A percentile compares a stretch with the other conserved stretches of the same genome.
phyloP scores from a whole-genome alignment of 352 stramenopile species.

The Globisporangium cystogenes region DNA sequence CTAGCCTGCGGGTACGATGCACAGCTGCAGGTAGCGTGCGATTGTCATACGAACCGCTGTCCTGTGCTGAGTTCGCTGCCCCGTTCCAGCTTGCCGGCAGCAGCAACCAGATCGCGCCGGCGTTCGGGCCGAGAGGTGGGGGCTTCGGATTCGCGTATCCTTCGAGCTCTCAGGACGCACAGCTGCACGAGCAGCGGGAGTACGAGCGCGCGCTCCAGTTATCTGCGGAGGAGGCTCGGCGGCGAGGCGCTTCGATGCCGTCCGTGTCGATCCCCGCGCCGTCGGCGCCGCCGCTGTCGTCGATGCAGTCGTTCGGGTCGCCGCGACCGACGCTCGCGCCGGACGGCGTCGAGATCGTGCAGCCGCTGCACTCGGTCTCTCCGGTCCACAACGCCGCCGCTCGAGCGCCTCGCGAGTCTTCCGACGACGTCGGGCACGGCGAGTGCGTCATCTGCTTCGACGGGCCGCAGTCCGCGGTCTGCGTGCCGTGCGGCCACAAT shows the following conservation, averaged over 20 bases:
- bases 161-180: background rate
- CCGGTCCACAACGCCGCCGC: constrained; percentile 2
- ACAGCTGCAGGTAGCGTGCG: too few relatives aligned
- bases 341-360: constrained; percentile 79
- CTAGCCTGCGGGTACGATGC: constrained; percentile 31
- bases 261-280: constrained; percentile 8
- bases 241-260: constrained; percentile 2
- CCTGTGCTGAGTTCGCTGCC: background rate
- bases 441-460: constrained; percentile 88
- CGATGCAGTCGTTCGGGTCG: constrained; percentile 17
- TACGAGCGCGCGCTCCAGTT: constrained; percentile 50
- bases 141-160: background rate
- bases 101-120: constrained; percentile 22
- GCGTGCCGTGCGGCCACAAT: constrained; percentile 82
- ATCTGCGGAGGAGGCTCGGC: constrained; percentile 49
- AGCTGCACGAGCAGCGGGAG: constrained; percentile 48
- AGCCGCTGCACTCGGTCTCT: constrained; percentile 24
- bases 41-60: background rate
- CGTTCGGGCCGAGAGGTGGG: constrained; percentile 11
- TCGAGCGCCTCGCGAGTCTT: background rate
- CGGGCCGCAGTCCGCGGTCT: constrained; percentile 61
- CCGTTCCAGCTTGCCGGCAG: background rate
- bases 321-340: constrained; percentile 43
- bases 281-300: constrained; percentile 31
- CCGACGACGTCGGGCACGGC: constrained; percentile 4